phyloP scores from a whole-genome alignment of 495 filamentous ascomycete species.

The Lichenothelia convexa region DNA sequence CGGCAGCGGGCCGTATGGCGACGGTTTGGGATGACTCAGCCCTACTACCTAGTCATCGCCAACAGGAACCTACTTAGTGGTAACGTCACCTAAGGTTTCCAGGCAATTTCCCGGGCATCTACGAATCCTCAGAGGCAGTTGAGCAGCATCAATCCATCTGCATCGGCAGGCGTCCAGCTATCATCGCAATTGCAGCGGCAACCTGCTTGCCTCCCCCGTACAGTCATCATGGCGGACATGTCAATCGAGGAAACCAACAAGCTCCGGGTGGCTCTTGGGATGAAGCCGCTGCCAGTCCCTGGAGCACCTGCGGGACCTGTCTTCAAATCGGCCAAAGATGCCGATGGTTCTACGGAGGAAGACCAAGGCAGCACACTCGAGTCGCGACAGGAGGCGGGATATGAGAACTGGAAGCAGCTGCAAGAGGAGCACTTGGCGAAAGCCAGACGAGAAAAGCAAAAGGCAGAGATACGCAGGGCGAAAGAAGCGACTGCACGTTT shows the following conservation, averaged over 20 bases:
- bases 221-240: constrained; percentile 51
- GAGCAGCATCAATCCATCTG: not conserved
- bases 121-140: constrained; percentile 9
- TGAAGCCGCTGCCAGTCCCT: constrained; percentile 77
- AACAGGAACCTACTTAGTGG: not conserved
- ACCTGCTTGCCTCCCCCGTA: not conserved
- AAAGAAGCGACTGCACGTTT: constrained; percentile 64
- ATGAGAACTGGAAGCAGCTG: constrained; percentile 53
- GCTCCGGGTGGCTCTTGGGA: constrained; percentile 70
- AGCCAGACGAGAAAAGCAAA: constrained; percentile 55
- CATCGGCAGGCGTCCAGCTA: not conserved
- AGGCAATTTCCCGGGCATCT: too few species aligned
- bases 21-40: too few species aligned
- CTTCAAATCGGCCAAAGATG: constrained; percentile 37
- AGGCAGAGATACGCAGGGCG: constrained; percentile 68
- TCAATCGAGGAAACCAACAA: constrained; percentile 92
- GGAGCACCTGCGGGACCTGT: constrained; percentile 34
- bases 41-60: too few species aligned
- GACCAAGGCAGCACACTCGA: constrained; percentile 61
- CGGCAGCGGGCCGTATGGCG: too few species aligned
- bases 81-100: not conserved
- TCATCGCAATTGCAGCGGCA: not conserved
- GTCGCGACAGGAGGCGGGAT: constrained; percentile 55
- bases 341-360: constrained; percentile 26
- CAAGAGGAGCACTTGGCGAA: constrained; percentile 47